Evolutionary conservation across 805 yeast species (phyloP), one percentile per base, ranked within the genome.

Genomic region (Candida gorgasii): DNA sequence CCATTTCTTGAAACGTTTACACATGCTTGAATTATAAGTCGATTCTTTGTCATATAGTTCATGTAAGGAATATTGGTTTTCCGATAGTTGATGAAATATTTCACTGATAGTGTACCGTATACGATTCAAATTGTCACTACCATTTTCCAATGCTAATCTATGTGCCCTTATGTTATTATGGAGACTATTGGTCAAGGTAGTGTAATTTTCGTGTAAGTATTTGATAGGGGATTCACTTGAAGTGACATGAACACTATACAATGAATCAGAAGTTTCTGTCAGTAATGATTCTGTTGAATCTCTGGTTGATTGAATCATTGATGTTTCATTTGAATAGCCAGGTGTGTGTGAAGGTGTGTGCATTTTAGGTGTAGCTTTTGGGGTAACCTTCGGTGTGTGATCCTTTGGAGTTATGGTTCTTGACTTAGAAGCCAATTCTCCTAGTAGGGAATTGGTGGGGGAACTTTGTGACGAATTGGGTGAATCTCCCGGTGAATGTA

Each of bases 1-100:
- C 78, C 79, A 73, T 8, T 50, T 48, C 23, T 55, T 52, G 40
- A 78, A 69, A 22, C 53, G 57, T 6, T 49, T 33, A 15, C 61
- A 48, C 8, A 71, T 49, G 1, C 44, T 30, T 19, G 53, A 50
- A 17, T 68, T 60, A n/a, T 51, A 52, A 3, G 49, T 43, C 5
- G 63, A 53, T 29, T 75, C 78, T 2, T 63, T 55, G 3, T 55
- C 44, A 53, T 77, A 78, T 1, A 76, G 56, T 51, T 78, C 82
- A 41, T 62, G 60, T 51, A 76, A 63, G 5, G 78, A 68, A 39
- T 67, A 65, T 44, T 68, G 65, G 41, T 62, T 63, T 39, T 73
- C 74, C 6, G 72, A 63, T n/a, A 77, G 47, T 43, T 69, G 70
- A 36, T 57, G 61, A 40, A 70, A 58, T 36, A 55, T 45, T 13